Base-by-base conservation (phyloP, 257 asterid species). In the Solanum tarijense region DNA sequence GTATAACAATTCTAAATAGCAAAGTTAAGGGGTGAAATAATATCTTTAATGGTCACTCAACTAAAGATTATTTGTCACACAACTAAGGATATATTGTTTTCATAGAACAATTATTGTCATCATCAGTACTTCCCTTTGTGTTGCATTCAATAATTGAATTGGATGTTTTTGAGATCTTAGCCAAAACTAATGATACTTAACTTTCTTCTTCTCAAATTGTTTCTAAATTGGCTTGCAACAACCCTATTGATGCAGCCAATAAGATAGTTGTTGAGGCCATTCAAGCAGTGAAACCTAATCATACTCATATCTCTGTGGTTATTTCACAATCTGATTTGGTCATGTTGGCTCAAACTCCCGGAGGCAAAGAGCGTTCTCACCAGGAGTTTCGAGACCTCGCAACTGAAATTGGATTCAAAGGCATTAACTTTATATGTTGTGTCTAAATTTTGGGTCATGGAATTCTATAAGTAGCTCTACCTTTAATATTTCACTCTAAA, bases 311-410 rank as follows among this genome's bases (percentile, higher is more conserved):
- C 35, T 29, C 73, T 3, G 85, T 41, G 27, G 85, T 74, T 78
- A 46, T 81, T 10, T 85, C 71, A 73, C 90, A 90, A 66, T 0
- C 4, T 27, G 93, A 92, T 88, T 21, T 89, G 84, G 11, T 87
- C 5, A 89, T 91, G 92, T 35, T 92, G 90, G 86, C 92, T 74
- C 92, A 88, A 66, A 87, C 83, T 25, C 88, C 90, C 0, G 94
- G 94, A 18, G 93, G 92, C 6, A 92, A 90, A 60, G 92, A 92
- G 86, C 87, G 93, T 60, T 83, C 90, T 0, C 78, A 89, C 36
- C 58, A 84, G 39, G 90, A 92, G 72, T 89, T 92, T 68, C 87
- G 35, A n/a, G 86, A 82, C 0, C 84, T 92, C 86, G 92, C 94
- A 11, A 82, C 52, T 27, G 90, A 38, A 27, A 87, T 90, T 4